phyloP scores from a whole-genome alignment of 202 grass and related monocot genomes.

The Panicum virgatum region DNA sequence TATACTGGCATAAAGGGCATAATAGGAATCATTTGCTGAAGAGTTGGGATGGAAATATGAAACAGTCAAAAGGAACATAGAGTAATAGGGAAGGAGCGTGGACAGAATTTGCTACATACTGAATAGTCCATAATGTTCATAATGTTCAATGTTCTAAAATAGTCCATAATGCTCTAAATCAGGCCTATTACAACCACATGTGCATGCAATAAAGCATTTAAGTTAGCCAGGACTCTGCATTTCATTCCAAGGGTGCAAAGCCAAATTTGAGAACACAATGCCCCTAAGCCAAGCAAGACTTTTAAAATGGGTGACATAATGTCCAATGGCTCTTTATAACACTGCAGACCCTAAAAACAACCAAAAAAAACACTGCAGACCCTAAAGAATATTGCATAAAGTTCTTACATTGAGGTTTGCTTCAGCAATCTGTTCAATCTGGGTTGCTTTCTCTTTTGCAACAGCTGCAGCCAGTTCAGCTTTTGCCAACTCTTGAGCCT shows the following conservation, averaged over 20 bases:
- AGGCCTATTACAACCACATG: not conserved
- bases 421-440: conserved; percentile 94
- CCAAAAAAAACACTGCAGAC: no score
- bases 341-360: no score
- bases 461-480: conserved; percentile 79
- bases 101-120: not conserved
- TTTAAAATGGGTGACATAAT: conserved; percentile 6
- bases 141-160: not conserved
- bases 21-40: not conserved
- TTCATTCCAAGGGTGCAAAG: not conserved
- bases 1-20: not conserved
- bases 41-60: not conserved
- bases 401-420: conserved; percentile 80
- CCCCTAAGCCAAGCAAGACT: not conserved
- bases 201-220: not conserved
- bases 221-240: not conserved
- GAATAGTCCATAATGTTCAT: not conserved
- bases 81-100: no score
- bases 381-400: conserved; percentile 39
- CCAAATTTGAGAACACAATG: not conserved
- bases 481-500: conserved; percentile 77
- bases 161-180: not conserved
- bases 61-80: no score
- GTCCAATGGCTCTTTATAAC: conserved; percentile 21
- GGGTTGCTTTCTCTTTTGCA: conserved; percentile 88